phyloP scores from a whole-genome alignment of 2,329 filamentous ascomycete genomes.

The Neopestalotiopsis clavispora region DNA sequence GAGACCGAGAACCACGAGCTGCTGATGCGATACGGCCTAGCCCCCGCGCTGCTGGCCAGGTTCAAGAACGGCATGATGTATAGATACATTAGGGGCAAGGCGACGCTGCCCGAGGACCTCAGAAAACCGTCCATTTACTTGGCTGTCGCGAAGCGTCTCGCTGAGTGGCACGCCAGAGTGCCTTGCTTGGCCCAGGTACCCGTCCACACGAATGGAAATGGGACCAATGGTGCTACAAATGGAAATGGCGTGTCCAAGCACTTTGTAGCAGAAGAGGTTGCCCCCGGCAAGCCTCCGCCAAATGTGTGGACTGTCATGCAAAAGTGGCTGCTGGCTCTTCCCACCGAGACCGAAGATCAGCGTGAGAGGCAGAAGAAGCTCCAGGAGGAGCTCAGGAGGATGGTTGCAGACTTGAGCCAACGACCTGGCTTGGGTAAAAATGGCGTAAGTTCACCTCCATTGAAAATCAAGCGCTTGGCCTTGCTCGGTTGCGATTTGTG shows the following conservation, averaged over 20 bases:
- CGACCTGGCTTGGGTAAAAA: conserved; percentile 77
- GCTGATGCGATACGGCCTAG: conserved; percentile 81
- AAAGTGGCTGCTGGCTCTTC: conserved; percentile 90
- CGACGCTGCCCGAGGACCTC: conserved; percentile 81
- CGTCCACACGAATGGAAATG: conserved; percentile 43
- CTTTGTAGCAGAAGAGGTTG: conserved; percentile 52
- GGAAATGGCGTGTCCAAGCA: conserved; percentile 30
- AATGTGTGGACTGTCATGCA: conserved; percentile 96
- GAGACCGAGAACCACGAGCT: conserved; percentile 81
- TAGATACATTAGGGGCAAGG: conserved; percentile 81
- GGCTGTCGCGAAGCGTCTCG: conserved; percentile 82
- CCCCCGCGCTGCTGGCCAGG: conserved; percentile 84
- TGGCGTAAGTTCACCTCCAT: conserved; percentile 59
- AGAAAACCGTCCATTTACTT: conserved; percentile 76
- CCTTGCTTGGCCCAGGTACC: conserved; percentile 55
- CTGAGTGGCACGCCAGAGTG: conserved; percentile 87
- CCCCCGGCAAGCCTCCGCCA: conserved; percentile 73
- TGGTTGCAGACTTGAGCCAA: conserved; percentile 75
- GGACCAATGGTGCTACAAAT: conserved; percentile 37
- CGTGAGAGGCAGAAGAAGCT: conserved; percentile 69
- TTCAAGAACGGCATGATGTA: conserved; percentile 98
- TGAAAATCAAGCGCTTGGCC: neutral
- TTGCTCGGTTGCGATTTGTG: neutral
- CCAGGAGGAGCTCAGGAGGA: conserved; percentile 74
- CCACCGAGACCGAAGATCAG: conserved; percentile 72